Evolutionary conservation across 345 rosid species (phyloP).

Genomic region (Brassica carinata): DNA sequence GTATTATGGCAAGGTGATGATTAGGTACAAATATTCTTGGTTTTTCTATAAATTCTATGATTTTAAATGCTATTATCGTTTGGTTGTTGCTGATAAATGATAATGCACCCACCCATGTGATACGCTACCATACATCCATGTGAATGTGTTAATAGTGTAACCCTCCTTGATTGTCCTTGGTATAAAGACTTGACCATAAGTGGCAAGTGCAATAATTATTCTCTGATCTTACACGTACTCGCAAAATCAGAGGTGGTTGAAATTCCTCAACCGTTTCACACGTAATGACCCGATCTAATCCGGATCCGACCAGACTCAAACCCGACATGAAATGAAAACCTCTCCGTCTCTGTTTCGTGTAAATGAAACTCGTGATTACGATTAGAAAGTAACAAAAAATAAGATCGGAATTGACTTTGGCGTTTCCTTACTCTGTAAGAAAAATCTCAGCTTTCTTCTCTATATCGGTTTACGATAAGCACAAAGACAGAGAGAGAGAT

Average conservation of each 20-base stretch:
- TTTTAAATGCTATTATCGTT: background rate
- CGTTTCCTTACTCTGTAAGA: conserved; percentile 31
- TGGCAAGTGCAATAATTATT: background rate
- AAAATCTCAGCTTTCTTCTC: conserved; percentile 6
- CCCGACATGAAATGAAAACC: background rate
- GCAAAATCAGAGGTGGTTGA: conserved; percentile 13
- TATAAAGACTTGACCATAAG: conserved; percentile 10
- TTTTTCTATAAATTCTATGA: background rate
- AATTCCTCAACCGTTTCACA: conserved; percentile 20
- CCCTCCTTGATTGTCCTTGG: background rate
- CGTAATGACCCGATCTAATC: conserved; percentile 2
- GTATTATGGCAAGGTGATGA: too few relatives aligned
- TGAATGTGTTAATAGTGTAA: background rate
- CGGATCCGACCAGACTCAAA: background rate
- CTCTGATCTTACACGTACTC: background rate
- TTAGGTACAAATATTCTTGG: background rate
- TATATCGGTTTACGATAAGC: background rate
- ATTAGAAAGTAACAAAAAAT: background rate
- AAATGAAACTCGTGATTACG: background rate
- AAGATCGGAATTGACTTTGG: conserved; percentile 11
- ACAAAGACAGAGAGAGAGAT: background rate
- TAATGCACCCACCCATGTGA: background rate
- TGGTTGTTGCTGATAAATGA: background rate
- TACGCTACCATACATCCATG: background rate
- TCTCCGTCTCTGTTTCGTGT: background rate